Base-by-base conservation (phyloP, 2,329 filamentous ascomycete species). In the Alternaria tenuissima region DNA sequence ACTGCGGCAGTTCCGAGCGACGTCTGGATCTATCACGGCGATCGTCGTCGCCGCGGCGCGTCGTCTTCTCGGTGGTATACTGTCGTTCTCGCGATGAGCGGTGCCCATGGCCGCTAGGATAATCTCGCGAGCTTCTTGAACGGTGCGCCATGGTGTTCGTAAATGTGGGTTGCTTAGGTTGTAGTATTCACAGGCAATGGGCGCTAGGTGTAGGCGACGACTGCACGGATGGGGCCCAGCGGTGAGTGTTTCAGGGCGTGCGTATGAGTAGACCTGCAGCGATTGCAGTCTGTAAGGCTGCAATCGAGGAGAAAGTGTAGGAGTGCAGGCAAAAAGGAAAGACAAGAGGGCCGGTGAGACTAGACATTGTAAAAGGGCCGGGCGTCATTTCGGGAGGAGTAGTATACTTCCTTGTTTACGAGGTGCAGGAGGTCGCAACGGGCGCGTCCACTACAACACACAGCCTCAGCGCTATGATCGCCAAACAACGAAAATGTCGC, bases 1-100 rank as follows among this genome's bases (percentile, higher is more conserved):
- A 78, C 41, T 67, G 67, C 12, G 78, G 76, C 20, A 78, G 73
- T 44, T 65, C 62, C 36, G 61, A 30, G 47, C 64, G 56, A 30
- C 66, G 68, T 16, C 52, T 52, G 20, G 42, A 36, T 28, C 58
- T 41, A 38, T 59, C 52, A 26, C 59, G 52, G 43, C 42, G 59
- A n/a, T 63, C 57, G 24, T 22, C 48, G 16, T 52, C 55, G 47
- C 63, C 55, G 47, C 63, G 63, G 47, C 63, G 63, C 42, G 65
- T 54, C 4, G 67, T 59, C 60, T 75, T 75, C 38, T 75, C 73
- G 44, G 44, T 61, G 3, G 60, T 64, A 56, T 68, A 69, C 51
- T 71, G 68, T 54, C 68, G 67, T 30, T 67, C 64, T 46, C 65
- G 61, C 30, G 67, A 68, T 20, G 65, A 59, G 24, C 64, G 62